These are phyloP conservation scores for Mycena metata DNA, from an alignment of 768 basidiomycete species.

Conservation along the genomic window DNA sequence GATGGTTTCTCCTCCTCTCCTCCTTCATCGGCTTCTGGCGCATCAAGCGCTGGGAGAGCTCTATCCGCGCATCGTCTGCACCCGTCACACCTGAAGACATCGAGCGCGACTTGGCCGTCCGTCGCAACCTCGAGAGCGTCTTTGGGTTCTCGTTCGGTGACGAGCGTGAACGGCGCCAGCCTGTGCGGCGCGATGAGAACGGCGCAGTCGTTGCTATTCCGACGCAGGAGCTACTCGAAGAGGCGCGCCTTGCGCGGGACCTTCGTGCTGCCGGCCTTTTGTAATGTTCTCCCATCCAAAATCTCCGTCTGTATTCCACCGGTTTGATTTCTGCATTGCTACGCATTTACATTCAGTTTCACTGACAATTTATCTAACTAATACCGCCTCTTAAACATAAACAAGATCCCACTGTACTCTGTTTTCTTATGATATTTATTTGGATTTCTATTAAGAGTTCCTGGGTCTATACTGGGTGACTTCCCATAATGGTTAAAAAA, in stretches of 20 bases:
- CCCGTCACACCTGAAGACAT: constrained; percentile 61
- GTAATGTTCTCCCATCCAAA: constrained; percentile 45
- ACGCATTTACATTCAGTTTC: too few relatives aligned
- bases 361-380: too few relatives aligned
- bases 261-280: constrained; percentile 69
- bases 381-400: too few relatives aligned
- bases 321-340: too few relatives aligned
- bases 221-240: constrained; percentile 51
- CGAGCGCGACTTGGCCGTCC: constrained; percentile 64
- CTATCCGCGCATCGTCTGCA: constrained; percentile 61
- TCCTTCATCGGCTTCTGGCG: constrained; percentile 87
- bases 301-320: not conserved
- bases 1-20: constrained; percentile 93
- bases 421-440: too few relatives aligned
- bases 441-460: too few relatives aligned
- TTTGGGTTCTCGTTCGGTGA: constrained; percentile 63
- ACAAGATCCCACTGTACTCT: too few relatives aligned
- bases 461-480: too few relatives aligned
- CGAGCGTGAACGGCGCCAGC: constrained; percentile 39
- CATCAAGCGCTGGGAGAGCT: constrained; percentile 86
- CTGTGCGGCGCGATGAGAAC: constrained; percentile 40
- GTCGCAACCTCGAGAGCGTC: constrained; percentile 64
- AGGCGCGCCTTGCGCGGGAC: constrained; percentile 63
- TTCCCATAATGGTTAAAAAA: too few relatives aligned
- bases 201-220: constrained; percentile 47